These are phyloP conservation scores for Annulohypoxylon maeteangense DNA, from an alignment of 495 filamentous ascomycete species.

Conservation along the genomic window DNA sequence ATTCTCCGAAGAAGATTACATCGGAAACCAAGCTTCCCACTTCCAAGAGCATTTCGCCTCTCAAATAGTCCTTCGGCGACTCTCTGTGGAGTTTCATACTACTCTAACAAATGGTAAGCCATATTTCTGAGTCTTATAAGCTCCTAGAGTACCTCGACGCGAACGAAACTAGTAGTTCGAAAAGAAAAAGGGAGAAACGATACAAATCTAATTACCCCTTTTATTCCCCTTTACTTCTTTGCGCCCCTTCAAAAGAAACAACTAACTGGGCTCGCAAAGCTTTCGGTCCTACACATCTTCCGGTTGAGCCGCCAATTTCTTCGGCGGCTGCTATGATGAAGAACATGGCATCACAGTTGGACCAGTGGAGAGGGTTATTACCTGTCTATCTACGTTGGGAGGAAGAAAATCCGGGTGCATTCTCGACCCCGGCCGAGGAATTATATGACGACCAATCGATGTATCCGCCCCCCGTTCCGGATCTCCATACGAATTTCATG, in stretches of 20 bases:
- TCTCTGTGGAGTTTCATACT: conserved; percentile 61
- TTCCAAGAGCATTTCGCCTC: conserved; percentile 67
- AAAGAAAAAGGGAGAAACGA: neutral
- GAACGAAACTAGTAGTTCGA: neutral
- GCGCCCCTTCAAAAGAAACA: neutral
- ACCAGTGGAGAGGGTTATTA: conserved; percentile 65
- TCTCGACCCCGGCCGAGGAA: conserved; percentile 43
- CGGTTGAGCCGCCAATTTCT: conserved; percentile 26
- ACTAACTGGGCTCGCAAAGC: conserved; percentile 29
- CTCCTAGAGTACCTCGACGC: neutral
- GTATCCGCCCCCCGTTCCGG: conserved; percentile 36
- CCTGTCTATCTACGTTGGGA: conserved; percentile 64
- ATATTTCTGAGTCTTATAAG: neutral
- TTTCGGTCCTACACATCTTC: conserved; percentile 35
- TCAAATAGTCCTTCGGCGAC: conserved; percentile 65
- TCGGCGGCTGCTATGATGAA: conserved; percentile 55
- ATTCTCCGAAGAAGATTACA: conserved; percentile 58
- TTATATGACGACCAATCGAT: conserved; percentile 45
- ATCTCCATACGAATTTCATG: conserved; percentile 50
- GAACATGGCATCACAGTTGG: conserved; percentile 61
- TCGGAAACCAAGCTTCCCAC: conserved; percentile 60
- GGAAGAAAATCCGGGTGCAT: conserved; percentile 60
- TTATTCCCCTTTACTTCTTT: neutral
- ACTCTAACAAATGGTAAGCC: conserved; percentile 60
- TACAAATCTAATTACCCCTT: neutral